Base-by-base conservation (phyloP, 2,329 filamentous ascomycete species). In the Cladorrhinum sp. region DNA sequence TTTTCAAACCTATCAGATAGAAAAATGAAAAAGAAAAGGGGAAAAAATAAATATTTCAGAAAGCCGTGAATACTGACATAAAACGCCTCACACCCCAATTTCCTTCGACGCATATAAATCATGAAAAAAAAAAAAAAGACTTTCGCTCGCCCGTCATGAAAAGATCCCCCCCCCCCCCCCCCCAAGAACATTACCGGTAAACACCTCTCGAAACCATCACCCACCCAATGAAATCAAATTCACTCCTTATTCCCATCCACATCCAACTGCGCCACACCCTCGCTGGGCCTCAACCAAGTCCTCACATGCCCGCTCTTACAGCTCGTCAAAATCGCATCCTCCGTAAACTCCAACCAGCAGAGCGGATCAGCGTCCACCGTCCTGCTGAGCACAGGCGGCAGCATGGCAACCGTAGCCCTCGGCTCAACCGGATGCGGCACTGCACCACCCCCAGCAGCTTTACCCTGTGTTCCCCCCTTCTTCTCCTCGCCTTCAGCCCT, bases 361-460 rank as follows among this genome's bases (percentile, higher is more conserved):
- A 96, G 80, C 57, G 93, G 92, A 74, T 98, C 92, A 62, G 88
- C 85, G 73, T 96, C 92, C 36, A 96, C 86, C 12, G 84, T 79
- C 74, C 96, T 97, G 52, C 89, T 91, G 83, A 96, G 87, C 24
- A 99, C 92, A 51, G 95, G 93, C 55, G 93, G 93, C 58, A 98
- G 77, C 76, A 93, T 89, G 22, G 93, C 90, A 50, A 91, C 96
- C 68, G 86, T 85, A 27, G 90, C 85, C 66, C 92, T 84, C n/a
- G 92, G 86, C 75, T 96, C 92, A 24, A 98, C 92, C 1, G 88
- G 81, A 75, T 97, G 93, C 64, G 88, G 83, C 57, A 91, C 79
- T 55, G 82, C 81, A 62, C 81, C 80, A 36, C 85, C 84, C n/a
- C n/a, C n/a, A n/a, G n/a, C n/a, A n/a, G n/a, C n/a, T 12, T 36